Base-by-base conservation (phyloP, 768 basidiomycete genomes). In the Trametes gibbosa region DNA sequence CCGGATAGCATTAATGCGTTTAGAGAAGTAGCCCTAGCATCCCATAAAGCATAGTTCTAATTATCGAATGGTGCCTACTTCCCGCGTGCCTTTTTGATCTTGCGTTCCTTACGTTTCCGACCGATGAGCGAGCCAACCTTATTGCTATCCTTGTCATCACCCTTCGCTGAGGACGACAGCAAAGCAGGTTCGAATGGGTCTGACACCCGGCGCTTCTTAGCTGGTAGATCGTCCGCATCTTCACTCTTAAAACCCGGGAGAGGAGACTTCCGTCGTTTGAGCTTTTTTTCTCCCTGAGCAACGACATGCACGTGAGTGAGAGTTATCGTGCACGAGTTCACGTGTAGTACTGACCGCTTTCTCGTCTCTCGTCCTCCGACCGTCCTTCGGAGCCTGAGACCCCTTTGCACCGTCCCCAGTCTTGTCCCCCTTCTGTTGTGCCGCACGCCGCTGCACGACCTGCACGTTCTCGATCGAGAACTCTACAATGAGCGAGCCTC, bases 381-480 rank as follows among this genome's bases (percentile, higher is more conserved):
- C 41, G n/a, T 57, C 58, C 24, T 42, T 29, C 53, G 24, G 34
- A 27, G 24, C 37, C 35, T 49, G 48, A 1, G 8, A 37, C 29
- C 47, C 41, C 29, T 43, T 47, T 19, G 46, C 40, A 23, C 57
- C 61, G 19, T 54, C 35, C 34, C 37, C 54, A 1, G 46, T n/a
- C 35, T 56, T 47, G 9, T 24, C 35, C n/a, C 46, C 54, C 46
- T 39, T 53, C 61, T 78, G 80, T 54, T 77, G 77, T 1, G 83
- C 81, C 39, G 80, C 79, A 66, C 94, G 79, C 56, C 92, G 78
- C 63, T 89, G 89, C 39, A 95, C 86, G 29, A 95, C 92, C 73
- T 94, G 90, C 19, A 92, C 77, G 68, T 98, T 98, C 76, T 98
- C 95, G 50, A 98, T 93, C 40, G 93, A 95, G 73, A 97, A 97